These are phyloP conservation scores for Limonium bicolor DNA, from an alignment of 148 eudicot genomes.

Conservation along the genomic window DNA sequence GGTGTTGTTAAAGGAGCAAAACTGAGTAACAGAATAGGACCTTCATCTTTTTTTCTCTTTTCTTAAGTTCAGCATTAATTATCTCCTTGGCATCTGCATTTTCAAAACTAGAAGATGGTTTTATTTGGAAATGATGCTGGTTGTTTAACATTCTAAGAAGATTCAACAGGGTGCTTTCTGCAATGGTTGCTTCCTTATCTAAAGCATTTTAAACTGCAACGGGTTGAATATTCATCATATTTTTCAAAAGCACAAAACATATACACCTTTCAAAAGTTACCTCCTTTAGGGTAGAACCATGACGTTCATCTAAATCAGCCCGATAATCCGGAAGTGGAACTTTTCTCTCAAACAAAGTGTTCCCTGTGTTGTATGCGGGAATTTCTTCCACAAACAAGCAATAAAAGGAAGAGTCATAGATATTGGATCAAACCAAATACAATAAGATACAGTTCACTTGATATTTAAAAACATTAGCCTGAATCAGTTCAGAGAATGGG, in stretches of 20 bases:
- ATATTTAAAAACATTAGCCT: not conserved
- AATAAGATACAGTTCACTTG: not conserved
- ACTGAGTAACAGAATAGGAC: constrained; percentile 14
- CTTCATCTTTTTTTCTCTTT: constrained; percentile 64
- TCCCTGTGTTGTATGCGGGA: constrained; percentile 93
- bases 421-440: not conserved
- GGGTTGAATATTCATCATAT: constrained; percentile 4
- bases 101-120: constrained; percentile 11
- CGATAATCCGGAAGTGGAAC: constrained; percentile 86
- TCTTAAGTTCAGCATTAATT: constrained; percentile 52
- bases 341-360: constrained; percentile 85
- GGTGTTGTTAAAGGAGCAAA: not conserved
- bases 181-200: constrained; percentile 43
- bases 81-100: constrained; percentile 35
- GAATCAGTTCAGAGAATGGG: not conserved
- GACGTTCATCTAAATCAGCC: constrained; percentile 90
- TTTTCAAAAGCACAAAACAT: not conserved
- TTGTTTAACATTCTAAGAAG: constrained; percentile 26
- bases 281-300: constrained; percentile 90
- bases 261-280: constrained; percentile 16
- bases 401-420: constrained; percentile 11
- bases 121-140: constrained; percentile 13
- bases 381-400: constrained; percentile 55
- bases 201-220: constrained; percentile 69
- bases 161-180: constrained; percentile 20